Conservation (phyloP, 106 monocot genomes). For the Dendrobium nobile region DNA sequence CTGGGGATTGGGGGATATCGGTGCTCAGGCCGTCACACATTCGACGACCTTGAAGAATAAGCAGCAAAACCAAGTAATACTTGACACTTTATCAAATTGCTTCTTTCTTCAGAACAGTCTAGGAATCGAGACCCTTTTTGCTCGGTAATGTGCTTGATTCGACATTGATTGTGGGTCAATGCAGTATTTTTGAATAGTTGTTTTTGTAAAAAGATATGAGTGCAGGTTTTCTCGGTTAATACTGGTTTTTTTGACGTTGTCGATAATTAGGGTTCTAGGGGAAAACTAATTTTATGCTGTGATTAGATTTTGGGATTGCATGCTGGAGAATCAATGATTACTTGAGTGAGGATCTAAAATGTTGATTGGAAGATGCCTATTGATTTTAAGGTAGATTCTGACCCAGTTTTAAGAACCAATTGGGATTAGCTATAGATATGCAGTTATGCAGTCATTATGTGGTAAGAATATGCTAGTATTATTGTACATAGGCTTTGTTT, state of each 20-base stretch:
- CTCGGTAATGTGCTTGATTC: background rate
- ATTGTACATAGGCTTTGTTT: background rate
- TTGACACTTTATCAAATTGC: background rate
- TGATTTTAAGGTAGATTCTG: background rate
- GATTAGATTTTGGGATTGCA: background rate
- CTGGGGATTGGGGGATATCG: constrained; percentile 88
- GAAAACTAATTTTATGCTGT: background rate
- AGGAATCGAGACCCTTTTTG: background rate
- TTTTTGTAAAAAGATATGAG: background rate
- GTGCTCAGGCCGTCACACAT: constrained; percentile 84
- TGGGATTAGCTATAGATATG: background rate
- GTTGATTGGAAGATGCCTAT: background rate
- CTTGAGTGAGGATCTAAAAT: background rate
- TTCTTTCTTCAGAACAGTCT: background rate
- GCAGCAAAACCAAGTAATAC: constrained; percentile 11
- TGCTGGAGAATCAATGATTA: background rate
- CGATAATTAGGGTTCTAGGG: background rate
- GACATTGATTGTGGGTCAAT: background rate
- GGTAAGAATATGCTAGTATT: background rate
- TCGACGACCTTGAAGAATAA: constrained; percentile 16
- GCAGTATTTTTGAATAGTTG: background rate
- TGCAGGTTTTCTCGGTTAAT: background rate
- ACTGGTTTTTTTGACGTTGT: background rate
- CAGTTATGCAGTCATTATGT: background rate
- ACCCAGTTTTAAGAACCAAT: background rate